Conservation (phyloP, 2,329 filamentous ascomycete genomes). For the Epichloe glyceriae region DNA sequence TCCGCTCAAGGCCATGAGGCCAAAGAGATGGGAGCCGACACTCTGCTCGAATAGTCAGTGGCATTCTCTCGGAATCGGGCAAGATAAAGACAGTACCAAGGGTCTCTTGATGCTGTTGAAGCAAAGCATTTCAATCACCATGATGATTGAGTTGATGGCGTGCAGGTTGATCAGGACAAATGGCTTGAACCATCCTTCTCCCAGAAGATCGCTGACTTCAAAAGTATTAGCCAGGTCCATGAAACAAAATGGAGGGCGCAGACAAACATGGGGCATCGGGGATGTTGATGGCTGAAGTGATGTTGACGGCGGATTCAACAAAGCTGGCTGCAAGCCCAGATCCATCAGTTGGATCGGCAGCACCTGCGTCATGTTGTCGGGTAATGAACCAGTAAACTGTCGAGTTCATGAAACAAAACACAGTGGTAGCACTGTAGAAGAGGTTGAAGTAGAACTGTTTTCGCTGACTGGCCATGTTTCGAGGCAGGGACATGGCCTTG, state of each 20-base stretch:
- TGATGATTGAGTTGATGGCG: constrained; percentile 28
- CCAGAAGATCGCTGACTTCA: constrained; percentile 34
- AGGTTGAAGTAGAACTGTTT: constrained; percentile 36
- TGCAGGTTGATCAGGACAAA: constrained; percentile 36
- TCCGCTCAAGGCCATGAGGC: constrained; percentile 26
- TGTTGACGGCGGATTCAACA: not conserved
- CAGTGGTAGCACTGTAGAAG: constrained; percentile 33
- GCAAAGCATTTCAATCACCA: constrained; percentile 30
- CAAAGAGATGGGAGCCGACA: constrained; percentile 29
- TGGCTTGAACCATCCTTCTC: constrained; percentile 32
- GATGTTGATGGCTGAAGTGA: not conserved
- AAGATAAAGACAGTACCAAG: constrained; percentile 23
- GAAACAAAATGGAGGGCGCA: not conserved
- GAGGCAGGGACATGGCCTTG: constrained; percentile 31
- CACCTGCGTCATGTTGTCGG: constrained; percentile 15
- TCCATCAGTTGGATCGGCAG: not conserved
- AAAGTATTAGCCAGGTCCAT: constrained; percentile 8
- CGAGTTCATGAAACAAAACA: constrained; percentile 37
- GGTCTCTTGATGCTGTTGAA: constrained; percentile 42
- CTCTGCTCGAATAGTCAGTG: constrained; percentile 22
- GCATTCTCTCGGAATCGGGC: not conserved
- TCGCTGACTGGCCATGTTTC: constrained; percentile 25
- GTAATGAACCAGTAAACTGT: constrained; percentile 36
- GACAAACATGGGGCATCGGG: constrained; percentile 14
- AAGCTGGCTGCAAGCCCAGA: not conserved